Base-by-base conservation (phyloP, 164 flowering plant species). In the Kingdonia uniflora region DNA sequence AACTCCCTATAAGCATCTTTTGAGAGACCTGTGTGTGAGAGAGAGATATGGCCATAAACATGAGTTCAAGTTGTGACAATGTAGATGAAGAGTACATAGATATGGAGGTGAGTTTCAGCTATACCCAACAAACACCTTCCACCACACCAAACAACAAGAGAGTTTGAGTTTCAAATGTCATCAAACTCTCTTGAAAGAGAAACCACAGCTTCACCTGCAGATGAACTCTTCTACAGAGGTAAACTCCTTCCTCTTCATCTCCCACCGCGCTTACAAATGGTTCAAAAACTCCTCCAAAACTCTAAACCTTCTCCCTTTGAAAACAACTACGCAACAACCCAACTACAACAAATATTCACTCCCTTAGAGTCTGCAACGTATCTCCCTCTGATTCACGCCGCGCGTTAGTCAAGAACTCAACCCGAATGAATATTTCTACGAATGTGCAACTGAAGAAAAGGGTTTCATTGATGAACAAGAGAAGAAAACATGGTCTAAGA, bases 141-240 rank as follows among this genome's bases (percentile, higher is more conserved):
- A 25, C 29, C 70, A 66, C 61, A 62, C 19, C 73, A n/a, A n/a
- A n/a, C 57, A 14, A 51, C 58, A 21, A 74, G 71, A 68, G 96
- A 91, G 38, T 91, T 91, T 72, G 95, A 91, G 79, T 91, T 91
- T 65, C 89, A 85, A 62, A 77, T 77, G 80, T 64, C 75, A 35
- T 59, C 79, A 50, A 54, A 33, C 49, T 57, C 65, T 26, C 52
- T 35, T 39, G 76, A 67, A 5, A 79, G 35, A 55, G 80, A 71
- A 4, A 6, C 66, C 47, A 59, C 67, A 4, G 64, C 85, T 42
- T 81, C 81, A 10, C 84, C 96, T 2, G 97, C 92, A 48, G 96
- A 91, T 72, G 92, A 87, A 43, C 95, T 91, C 56, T 91, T 91
- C 76, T 83, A 85, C 74, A 81, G 79, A 42, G 97, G 97, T 11